These are phyloP conservation scores for Arabidopsis thaliana DNA, from an alignment of 345 rosid genomes.

Conservation along the genomic window DNA sequence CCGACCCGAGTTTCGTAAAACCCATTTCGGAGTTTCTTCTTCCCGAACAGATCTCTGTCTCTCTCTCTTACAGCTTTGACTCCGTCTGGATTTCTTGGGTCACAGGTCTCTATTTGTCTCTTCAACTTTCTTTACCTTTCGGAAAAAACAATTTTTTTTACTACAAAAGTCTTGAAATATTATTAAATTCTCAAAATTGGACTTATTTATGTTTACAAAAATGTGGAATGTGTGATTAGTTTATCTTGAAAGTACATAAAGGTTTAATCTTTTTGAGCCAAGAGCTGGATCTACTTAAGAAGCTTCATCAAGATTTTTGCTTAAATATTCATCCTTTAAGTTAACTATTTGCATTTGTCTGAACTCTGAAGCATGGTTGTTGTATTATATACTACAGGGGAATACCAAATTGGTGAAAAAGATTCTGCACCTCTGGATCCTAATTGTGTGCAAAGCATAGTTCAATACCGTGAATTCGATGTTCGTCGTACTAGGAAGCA, in stretches of 20 bases:
- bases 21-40: slow-evolving; percentile 49
- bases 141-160: background rate
- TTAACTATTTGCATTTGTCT: background rate
- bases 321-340: slow-evolving; percentile 6
- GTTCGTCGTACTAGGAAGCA: slow-evolving; percentile 32
- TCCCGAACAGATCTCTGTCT: slow-evolving; percentile 82
- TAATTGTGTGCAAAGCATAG: slow-evolving; percentile 59
- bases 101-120: slow-evolving; percentile 57
- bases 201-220: background rate
- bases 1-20: slow-evolving; percentile 63
- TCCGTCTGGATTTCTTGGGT: slow-evolving; percentile 93
- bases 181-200: background rate
- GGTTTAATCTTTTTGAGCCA: background rate
- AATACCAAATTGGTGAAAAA: slow-evolving; percentile 59
- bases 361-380: slow-evolving; percentile 8
- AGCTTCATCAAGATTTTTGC: background rate
- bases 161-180: background rate
- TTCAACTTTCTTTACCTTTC: background rate
- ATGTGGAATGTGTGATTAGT: background rate
- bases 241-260: background rate
- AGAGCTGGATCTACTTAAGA: slow-evolving; percentile 1
- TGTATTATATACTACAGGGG: slow-evolving; percentile 51
- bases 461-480: slow-evolving; percentile 55
- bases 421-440: slow-evolving; percentile 58
- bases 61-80: slow-evolving; percentile 67